phyloP scores from a whole-genome alignment of 2,329 filamentous ascomycete genomes.

The Stromatinia cepivora region DNA sequence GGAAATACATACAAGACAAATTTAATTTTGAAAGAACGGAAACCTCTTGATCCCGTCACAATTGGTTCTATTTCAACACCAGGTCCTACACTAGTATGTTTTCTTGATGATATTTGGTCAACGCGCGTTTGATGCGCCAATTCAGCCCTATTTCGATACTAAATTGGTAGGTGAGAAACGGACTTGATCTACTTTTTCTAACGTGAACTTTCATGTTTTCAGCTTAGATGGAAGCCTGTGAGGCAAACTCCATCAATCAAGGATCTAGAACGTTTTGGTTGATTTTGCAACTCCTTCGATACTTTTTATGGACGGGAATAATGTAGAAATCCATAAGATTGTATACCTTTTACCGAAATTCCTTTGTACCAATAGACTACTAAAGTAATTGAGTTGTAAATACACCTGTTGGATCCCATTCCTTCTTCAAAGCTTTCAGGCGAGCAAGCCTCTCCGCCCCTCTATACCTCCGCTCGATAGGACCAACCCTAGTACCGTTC shows the following conservation, averaged over 20 bases:
- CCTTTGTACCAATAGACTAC: neutral
- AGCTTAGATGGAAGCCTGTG: neutral
- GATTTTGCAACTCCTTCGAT: neutral
- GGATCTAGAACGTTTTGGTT: neutral
- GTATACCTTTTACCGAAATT: neutral
- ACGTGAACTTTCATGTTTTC: neutral
- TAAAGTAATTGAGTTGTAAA: constrained; percentile 10
- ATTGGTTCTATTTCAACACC: neutral
- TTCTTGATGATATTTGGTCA: neutral
- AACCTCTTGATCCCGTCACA: neutral
- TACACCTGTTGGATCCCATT: constrained; percentile 2
- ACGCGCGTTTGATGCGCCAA: too few species aligned
- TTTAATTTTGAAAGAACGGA: neutral
- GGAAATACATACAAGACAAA: too few species aligned
- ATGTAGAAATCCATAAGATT: neutral
- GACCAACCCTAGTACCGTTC: constrained; percentile 4
- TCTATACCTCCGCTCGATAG: constrained; percentile 11
- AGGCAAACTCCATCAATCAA: neutral
- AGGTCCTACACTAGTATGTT: neutral
- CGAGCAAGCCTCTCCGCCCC: neutral
- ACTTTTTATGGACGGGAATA: neutral
- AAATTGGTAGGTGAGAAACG: neutral
- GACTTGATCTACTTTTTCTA: neutral
- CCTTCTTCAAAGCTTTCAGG: constrained; percentile 1
- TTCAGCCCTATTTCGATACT: neutral